phyloP scores from a whole-genome alignment of 805 yeast genomes.

The Zygosaccharomyces pseudorouxii region DNA sequence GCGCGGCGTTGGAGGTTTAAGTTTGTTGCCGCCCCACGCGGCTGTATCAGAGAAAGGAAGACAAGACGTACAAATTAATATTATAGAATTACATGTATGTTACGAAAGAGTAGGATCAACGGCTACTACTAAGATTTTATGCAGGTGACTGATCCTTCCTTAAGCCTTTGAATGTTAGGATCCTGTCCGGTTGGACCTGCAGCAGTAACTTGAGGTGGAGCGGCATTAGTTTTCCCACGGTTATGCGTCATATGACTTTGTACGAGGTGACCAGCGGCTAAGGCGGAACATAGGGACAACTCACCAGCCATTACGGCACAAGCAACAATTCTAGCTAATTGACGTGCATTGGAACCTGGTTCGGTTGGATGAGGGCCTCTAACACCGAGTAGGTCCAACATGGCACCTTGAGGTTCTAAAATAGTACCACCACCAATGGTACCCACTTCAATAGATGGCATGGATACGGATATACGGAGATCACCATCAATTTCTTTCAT shows the following conservation, averaged over 20 bases:
- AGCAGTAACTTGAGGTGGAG: slow-evolving; percentile 29
- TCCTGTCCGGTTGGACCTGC: slow-evolving; percentile 31
- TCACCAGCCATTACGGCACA: slow-evolving; percentile 95
- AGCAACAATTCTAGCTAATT: slow-evolving; percentile 87
- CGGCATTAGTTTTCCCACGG: slow-evolving; percentile 49
- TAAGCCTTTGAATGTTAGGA: slow-evolving; percentile 45
- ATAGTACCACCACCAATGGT: slow-evolving; percentile 99
- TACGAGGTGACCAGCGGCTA: slow-evolving; percentile 97
- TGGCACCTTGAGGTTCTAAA: slow-evolving; percentile 93
- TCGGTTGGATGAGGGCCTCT: slow-evolving; percentile 90
- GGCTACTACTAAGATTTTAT: slow-evolving; percentile 48
- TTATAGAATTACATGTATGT: slow-evolving; percentile 2
- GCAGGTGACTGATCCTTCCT: slow-evolving; percentile 73
- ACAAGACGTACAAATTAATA: not conserved
- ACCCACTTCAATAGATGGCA: slow-evolving; percentile 99
- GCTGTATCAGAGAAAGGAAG: not conserved
- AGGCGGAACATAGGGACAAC: slow-evolving; percentile 87
- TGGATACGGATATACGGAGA: slow-evolving; percentile 88
- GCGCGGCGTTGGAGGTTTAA: not conserved
- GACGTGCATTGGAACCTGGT: slow-evolving; percentile 94
- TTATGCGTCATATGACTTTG: slow-evolving; percentile 97
- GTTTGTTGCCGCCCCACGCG: not conserved
- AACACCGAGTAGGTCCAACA: slow-evolving; percentile 91
- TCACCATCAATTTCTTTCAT: slow-evolving; percentile 84
- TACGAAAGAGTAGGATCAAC: not conserved